Evolutionary conservation across 176 grass and related monocot genomes (phyloP), one percentile per base, ranked within the genome.

Genomic region (Chloris gayana): DNA sequence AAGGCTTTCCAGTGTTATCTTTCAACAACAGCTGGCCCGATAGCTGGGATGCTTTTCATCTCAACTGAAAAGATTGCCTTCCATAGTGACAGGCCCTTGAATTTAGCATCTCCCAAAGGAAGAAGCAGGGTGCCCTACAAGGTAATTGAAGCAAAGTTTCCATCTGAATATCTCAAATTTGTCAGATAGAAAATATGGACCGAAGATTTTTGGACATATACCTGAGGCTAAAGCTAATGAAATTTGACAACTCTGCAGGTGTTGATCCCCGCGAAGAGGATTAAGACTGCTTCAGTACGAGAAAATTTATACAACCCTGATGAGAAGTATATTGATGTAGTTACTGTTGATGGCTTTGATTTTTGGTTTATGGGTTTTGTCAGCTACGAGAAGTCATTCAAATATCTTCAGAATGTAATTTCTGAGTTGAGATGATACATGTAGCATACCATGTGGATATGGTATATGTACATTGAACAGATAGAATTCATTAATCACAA

Each of bases 311-410:
- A 83, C 64, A 92, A 94, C 53, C 90, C 95, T 31, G 81, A 94
- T 33, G 85, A 98, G 51, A 98, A 98, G 82, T 94, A 98, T 49
- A 79, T 93, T 19, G 88, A 93, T 73, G 64, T 98, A 79, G 81
- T 93, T 49, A 98, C 95, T 14, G 37, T 74, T 67, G 95, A 98
- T 30, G 88, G 74, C 6, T 98, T 98, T 31, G 92, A 95, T 76
- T 95, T 98, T 75, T 98, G 95, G 95, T 98, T 98, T 68, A 98
- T 91, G 81, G 90, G 85, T 50, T 98, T 93, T 77, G 33, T 93
- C n/a, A 93, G 88, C 66, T 83, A 80, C 31, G 56, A 76, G 68
- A 92, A 78, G 72, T 93, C 90, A 66, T 87, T 89, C 60, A 90
- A 80, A 74, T 78, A 84, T 78, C 54, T 94, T 72, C 72, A 82